Conservation (phyloP, 768 basidiomycete species). For the Suillus subaureus region DNA sequence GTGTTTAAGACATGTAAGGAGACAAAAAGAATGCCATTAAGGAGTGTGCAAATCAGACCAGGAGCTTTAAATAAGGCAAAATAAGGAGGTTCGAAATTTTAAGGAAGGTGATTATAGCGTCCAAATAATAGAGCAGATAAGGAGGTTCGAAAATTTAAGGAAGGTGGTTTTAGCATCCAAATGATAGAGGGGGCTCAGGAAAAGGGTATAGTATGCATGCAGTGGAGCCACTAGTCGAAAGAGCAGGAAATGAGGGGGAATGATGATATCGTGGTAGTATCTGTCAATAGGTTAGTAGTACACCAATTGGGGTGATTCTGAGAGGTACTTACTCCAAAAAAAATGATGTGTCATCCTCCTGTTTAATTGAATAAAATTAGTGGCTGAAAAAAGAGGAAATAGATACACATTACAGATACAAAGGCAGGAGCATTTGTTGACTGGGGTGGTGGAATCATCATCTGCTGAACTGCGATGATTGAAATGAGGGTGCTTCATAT, state of each 20-base stretch:
- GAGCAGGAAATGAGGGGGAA: not conserved
- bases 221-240: not conserved
- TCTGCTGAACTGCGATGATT: not conserved
- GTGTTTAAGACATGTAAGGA: not conserved
- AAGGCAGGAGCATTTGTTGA: not conserved
- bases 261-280: not conserved
- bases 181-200: no score
- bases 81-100: not conserved
- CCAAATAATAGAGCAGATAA: not conserved
- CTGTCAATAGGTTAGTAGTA: no score
- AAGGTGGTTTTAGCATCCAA: no score
- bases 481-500: no score
- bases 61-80: not conserved
- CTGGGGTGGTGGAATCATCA: not conserved
- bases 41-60: not conserved
- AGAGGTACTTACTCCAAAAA: not conserved
- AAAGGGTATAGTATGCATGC: not conserved
- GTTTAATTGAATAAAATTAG: not conserved
- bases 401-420: not conserved
- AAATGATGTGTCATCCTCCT: not conserved
- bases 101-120: not conserved
- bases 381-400: not conserved
- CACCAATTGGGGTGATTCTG: no score
- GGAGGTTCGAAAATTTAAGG: no score
- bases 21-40: not conserved